Evolutionary conservation across 495 filamentous ascomycete species (phyloP), one percentile per base, ranked within the genome.

Genomic region (Choiromyces venosus): DNA sequence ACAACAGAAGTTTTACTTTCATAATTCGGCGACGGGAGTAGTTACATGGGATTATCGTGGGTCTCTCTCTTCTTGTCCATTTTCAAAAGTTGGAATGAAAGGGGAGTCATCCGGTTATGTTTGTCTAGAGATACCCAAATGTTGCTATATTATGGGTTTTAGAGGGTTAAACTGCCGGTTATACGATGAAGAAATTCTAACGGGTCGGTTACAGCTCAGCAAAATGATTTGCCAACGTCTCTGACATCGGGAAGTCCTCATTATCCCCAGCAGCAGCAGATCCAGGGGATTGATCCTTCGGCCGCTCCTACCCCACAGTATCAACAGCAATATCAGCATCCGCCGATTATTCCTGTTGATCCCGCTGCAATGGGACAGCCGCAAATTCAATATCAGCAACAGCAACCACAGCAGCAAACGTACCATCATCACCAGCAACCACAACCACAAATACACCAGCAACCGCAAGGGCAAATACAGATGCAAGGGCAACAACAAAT

Each of bases 1-100:
- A 4, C 76, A 78, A 25, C 75, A 78, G 33, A 78, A 78, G 71
- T 78, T 70, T 68, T 78, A 78, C 52, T 78, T 61, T 44, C 76
- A 78, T 42, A 78, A 74, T 66, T 39, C 39, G 16, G 33, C 42
- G 9, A 78, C 75, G 7, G 76, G 75, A n/a, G 52, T 25, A 0
- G 75, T 78, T 18, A 68, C 75, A 33, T 78, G 76, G 76, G 75
- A 77, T 25, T 38, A 61, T 61, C 76, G 76, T 78, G 66, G 78
- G 76, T 78, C 6, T 25, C 18, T 42, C 29, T 36, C 42, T 42
- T 70, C 3, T 8, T 25, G 19, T 14, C 10, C 46, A 36, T 16
- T 10, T 35, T 70, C 0, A 12, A 37, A 29, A 4, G 12, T 56
- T 33, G 4, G 64, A 16, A 25, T 29, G 19, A 10, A 65, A 1